Evolutionary conservation across 176 grass and related monocot species (phyloP).

Genomic region (Oryza coarctata): DNA sequence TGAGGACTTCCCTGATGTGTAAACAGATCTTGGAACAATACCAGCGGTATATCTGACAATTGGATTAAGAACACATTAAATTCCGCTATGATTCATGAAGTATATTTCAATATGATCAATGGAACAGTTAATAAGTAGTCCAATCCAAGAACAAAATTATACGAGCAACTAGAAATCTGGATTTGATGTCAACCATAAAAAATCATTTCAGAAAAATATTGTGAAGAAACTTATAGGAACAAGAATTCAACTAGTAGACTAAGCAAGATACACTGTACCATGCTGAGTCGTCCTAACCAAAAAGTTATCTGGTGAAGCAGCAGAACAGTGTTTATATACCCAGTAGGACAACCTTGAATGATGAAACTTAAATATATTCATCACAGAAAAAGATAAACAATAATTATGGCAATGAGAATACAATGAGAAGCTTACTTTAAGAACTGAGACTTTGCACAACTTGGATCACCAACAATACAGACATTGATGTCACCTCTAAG

Average conservation of each 20-base stretch:
- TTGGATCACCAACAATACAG: constrained; percentile 99
- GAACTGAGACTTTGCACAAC: constrained; percentile 97
- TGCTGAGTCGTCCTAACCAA: not conserved
- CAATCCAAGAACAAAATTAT: not conserved
- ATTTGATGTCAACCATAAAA: constrained; percentile 9
- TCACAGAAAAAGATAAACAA: not conserved
- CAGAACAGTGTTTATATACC: not conserved
- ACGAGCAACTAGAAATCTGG: not conserved
- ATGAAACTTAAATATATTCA: not conserved
- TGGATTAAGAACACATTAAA: constrained; percentile 31
- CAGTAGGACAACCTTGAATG: not conserved
- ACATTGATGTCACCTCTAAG: constrained; percentile 98
- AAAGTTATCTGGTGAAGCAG: not conserved
- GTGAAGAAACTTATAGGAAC: not conserved
- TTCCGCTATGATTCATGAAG: not conserved
- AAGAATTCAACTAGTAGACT: not conserved
- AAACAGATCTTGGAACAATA: constrained; percentile 93
- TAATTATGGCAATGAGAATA: not conserved
- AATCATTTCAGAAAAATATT: not conserved
- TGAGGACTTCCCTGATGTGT: constrained; percentile 96
- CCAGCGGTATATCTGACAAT: constrained; percentile 69
- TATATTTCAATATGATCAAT: not conserved
- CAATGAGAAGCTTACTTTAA: constrained; percentile 71
- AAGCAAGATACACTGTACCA: not conserved
- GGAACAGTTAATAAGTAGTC: not conserved